phyloP scores from a whole-genome alignment of 352 stramenopile species.

The Phytophthora parvispora region DNA sequence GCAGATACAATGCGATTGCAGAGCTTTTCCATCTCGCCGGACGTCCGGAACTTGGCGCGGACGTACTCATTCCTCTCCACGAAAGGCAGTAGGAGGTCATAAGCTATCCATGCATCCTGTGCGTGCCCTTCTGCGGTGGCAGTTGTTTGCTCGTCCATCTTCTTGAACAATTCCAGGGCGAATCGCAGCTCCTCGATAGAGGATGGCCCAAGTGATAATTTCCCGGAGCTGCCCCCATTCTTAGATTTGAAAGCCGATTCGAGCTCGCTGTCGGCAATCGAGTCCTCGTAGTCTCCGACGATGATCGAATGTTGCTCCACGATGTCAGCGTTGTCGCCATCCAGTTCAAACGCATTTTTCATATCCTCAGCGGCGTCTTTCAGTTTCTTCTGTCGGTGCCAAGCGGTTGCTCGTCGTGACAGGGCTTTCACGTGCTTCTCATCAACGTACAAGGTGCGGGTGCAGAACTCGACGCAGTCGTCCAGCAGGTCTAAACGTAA shows the following conservation, averaged over 20 bases:
- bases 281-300: slow-evolving; percentile 79
- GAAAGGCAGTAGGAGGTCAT: slow-evolving; percentile 64
- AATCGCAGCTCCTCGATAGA: slow-evolving; percentile 59
- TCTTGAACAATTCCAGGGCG: slow-evolving; percentile 50
- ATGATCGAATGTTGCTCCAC: slow-evolving; percentile 79
- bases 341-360: slow-evolving; percentile 51
- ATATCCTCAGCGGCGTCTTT: slow-evolving; percentile 66
- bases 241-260: slow-evolving; percentile 15
- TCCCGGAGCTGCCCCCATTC: not conserved
- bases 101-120: slow-evolving; percentile 46
- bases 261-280: slow-evolving; percentile 43
- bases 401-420: slow-evolving; percentile 64
- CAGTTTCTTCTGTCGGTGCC: slow-evolving; percentile 59
- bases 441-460: slow-evolving; percentile 68
- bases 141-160: slow-evolving; percentile 44
- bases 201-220: not conserved
- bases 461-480: slow-evolving; percentile 78
- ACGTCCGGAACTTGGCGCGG: slow-evolving; percentile 65
- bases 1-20: slow-evolving; percentile 42
- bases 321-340: slow-evolving; percentile 67
- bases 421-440: slow-evolving; percentile 75
- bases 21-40: slow-evolving; percentile 57
- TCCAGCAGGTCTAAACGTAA: slow-evolving; percentile 59
- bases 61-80: slow-evolving; percentile 57
- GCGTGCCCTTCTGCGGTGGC: slow-evolving; percentile 7